Evolutionary conservation across 148 eudicot genomes (phyloP).

Genomic region (Vaccinium myrtillus): DNA sequence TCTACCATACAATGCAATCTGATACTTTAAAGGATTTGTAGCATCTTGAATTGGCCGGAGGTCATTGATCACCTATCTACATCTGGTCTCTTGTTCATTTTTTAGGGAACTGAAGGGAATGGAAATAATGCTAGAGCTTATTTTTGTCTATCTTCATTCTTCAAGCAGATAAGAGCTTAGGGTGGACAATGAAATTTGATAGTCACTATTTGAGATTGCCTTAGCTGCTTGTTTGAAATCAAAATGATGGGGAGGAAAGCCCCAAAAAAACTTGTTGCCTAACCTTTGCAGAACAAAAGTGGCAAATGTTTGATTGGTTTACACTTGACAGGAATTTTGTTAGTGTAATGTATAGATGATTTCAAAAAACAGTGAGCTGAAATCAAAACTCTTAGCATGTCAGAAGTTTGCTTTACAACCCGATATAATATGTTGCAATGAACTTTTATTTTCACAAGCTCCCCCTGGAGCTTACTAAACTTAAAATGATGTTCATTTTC

Average conservation of each 20-base stretch:
- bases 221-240: neutral
- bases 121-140: constrained; percentile 1
- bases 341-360: neutral
- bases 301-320: neutral
- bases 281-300: neutral
- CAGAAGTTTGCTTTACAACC: neutral
- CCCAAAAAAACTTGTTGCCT: neutral
- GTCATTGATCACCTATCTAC: constrained; percentile 5
- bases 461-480: neutral
- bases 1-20: neutral
- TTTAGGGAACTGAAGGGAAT: neutral
- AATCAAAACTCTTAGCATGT: neutral
- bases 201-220: neutral
- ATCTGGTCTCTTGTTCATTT: neutral
- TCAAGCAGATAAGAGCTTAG: neutral
- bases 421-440: neutral
- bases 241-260: neutral
- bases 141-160: neutral
- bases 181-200: neutral
- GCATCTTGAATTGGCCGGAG: neutral
- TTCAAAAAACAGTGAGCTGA: neutral
- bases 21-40: neutral
- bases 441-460: neutral
- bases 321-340: neutral
- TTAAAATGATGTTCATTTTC: neutral